Conservation (phyloP, 2,329 filamentous ascomycete species). For the Tympanopsis confertula region DNA sequence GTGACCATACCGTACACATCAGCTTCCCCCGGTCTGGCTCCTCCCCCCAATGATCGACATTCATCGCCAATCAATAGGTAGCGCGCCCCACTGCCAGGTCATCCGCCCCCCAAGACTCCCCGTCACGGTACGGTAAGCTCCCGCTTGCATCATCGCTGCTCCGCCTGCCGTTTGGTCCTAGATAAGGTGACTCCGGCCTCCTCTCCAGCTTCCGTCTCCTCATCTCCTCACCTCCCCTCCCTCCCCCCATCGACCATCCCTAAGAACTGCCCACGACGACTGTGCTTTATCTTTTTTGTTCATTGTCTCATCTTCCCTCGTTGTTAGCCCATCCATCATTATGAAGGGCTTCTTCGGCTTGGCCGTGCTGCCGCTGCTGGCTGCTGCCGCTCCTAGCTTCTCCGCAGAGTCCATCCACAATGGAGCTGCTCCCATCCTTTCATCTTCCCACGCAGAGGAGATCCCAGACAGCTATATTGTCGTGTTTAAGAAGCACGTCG, state of each 20-base stretch:
- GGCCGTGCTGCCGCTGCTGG: constrained; percentile 39
- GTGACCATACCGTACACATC: too few relatives aligned
- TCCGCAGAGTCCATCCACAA: constrained; percentile 49
- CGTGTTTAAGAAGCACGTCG: constrained; percentile 61
- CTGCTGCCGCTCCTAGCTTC: constrained; percentile 35
- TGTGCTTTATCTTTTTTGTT: neutral
- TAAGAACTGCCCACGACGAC: too few relatives aligned
- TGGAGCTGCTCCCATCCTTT: constrained; percentile 52
- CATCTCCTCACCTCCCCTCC: neutral
- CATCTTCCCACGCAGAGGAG: constrained; percentile 44
- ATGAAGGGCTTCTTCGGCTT: constrained; percentile 49
- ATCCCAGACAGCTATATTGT: constrained; percentile 59
- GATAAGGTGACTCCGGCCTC: neutral
- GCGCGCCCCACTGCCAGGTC: too few relatives aligned
- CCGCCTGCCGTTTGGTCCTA: neutral
- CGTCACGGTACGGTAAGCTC: neutral
- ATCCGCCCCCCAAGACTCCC: neutral
- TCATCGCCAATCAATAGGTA: neutral
- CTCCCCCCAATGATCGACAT: neutral
- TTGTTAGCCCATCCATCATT: constrained; percentile 5
- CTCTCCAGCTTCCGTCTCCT: neutral
- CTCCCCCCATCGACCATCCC: neutral
- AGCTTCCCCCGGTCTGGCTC: too few relatives aligned
- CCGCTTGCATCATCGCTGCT: constrained; percentile 1
- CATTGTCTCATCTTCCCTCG: neutral